Conservation (phyloP, 768 basidiomycete species). For the Tylopilus rubrobrunneus region DNA sequence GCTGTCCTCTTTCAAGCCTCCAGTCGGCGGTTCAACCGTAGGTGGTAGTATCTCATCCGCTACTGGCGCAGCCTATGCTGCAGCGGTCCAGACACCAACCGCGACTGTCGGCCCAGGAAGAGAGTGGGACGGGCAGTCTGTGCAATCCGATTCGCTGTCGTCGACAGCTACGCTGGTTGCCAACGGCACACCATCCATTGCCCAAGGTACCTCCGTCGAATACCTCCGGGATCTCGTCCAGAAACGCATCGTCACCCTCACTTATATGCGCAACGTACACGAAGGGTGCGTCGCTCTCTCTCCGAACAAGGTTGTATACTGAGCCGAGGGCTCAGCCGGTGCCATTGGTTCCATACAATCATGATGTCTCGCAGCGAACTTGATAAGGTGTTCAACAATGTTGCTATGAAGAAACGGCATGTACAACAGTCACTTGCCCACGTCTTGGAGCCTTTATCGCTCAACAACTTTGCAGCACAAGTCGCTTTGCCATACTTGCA, state of each 20-base stretch:
- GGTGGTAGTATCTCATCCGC: constrained; percentile 34
- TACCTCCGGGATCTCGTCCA: constrained; percentile 75
- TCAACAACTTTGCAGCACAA: constrained; percentile 48
- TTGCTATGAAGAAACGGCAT: constrained; percentile 76
- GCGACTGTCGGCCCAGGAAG: constrained; percentile 41
- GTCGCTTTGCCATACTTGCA: constrained; percentile 78
- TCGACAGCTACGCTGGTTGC: constrained; percentile 39
- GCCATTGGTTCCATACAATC: constrained; percentile 88
- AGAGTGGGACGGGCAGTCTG: constrained; percentile 73
- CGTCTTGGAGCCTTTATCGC: neutral
- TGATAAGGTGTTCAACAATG: constrained; percentile 69
- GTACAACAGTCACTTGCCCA: constrained; percentile 13
- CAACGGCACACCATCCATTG: constrained; percentile 26
- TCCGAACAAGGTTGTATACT: neutral
- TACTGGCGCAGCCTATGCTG: constrained; percentile 37
- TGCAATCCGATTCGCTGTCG: constrained; percentile 45
- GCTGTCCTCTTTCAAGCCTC: constrained; percentile 63
- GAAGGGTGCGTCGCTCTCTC: constrained; percentile 61
- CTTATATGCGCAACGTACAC: constrained; percentile 80
- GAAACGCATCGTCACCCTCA: constrained; percentile 81
- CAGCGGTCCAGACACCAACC: constrained; percentile 33
- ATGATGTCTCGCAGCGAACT: constrained; percentile 72
- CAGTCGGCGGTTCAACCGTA: constrained; percentile 22
- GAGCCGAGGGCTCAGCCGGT: constrained; percentile 44
- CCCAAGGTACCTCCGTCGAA: constrained; percentile 72